Conservation (phyloP, 495 filamentous ascomycete species). For the Tuber aestivum region DNA sequence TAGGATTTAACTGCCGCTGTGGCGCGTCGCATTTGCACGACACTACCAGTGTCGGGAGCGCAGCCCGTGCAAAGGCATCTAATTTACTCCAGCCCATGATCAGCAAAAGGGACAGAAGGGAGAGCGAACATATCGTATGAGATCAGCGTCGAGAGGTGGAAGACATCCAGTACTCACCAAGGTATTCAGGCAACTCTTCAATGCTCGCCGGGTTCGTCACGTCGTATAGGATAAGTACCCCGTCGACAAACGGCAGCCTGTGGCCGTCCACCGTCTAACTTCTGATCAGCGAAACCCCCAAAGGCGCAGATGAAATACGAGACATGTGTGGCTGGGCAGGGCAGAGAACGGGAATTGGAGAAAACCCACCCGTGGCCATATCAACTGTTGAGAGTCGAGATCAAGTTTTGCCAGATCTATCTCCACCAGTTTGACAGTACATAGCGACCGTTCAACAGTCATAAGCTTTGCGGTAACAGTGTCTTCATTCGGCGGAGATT, state of each 20-base stretch:
- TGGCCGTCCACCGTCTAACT: conserved; percentile 49
- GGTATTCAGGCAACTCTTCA: conserved; percentile 57
- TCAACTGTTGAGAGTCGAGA: conserved; percentile 60
- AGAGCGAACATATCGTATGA: conserved; percentile 2
- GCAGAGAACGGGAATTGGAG: conserved; percentile 19
- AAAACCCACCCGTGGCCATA: conserved; percentile 67
- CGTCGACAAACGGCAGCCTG: conserved; percentile 68
- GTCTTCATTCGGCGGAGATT: conserved; percentile 52
- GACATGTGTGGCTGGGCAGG: not conserved
- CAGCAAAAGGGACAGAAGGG: conserved; percentile 21
- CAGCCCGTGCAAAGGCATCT: conserved; percentile 64
- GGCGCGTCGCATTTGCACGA: conserved; percentile 78
- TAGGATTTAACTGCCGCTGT: conserved; percentile 54
- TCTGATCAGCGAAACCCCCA: conserved; percentile 30
- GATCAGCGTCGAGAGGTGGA: not conserved
- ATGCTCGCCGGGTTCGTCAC: conserved; percentile 69
- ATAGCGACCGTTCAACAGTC: conserved; percentile 67
- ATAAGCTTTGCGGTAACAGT: conserved; percentile 61
- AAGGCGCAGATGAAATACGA: conserved; percentile 1
- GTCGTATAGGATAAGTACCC: conserved; percentile 78
- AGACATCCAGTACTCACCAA: conserved; percentile 56
- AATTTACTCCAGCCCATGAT: conserved; percentile 32
- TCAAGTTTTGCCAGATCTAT: conserved; percentile 62
- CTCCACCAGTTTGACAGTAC: conserved; percentile 77
- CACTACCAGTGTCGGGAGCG: conserved; percentile 68